phyloP scores from a whole-genome alignment of 2,329 filamentous ascomycete species.

The Pseudopyrenochaeta lycopersici region DNA sequence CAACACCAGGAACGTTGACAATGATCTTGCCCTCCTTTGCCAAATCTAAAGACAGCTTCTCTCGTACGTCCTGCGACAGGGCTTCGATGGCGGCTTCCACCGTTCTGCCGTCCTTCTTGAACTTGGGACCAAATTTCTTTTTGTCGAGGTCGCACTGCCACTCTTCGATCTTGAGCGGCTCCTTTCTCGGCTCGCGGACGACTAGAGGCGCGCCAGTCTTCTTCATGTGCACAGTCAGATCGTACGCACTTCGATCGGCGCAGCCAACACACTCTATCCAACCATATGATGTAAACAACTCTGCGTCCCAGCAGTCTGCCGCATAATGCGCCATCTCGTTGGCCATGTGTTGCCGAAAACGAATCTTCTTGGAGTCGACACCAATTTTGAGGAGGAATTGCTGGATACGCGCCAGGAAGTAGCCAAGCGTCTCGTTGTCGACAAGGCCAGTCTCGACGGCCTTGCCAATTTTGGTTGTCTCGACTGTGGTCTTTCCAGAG shows the following conservation, averaged over 20 bases:
- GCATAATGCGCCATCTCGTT: constrained; percentile 95
- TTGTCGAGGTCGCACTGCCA: constrained; percentile 89
- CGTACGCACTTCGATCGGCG: constrained; percentile 94
- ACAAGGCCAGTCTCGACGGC: constrained; percentile 84
- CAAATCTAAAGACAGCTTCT: constrained; percentile 79
- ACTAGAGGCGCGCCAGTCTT: constrained; percentile 87
- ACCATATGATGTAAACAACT: constrained; percentile 88
- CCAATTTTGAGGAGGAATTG: constrained; percentile 90
- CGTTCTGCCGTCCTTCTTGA: constrained; percentile 88
- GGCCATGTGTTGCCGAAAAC: constrained; percentile 96
- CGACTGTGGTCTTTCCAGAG: constrained; percentile 79
- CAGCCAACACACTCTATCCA: constrained; percentile 99
- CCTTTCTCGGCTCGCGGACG: constrained; percentile 81
- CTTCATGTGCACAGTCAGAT: constrained; percentile 90
- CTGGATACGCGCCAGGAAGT: constrained; percentile 94
- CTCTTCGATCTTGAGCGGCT: constrained; percentile 82
- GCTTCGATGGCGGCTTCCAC: constrained; percentile 82
- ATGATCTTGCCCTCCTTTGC: constrained; percentile 77
- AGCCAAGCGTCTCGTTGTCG: constrained; percentile 97
- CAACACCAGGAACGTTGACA: constrained; percentile 74
- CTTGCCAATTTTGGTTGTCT: constrained; percentile 80
- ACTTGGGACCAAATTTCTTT: constrained; percentile 94
- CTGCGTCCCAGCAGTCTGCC: constrained; percentile 96
- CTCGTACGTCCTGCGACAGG: constrained; percentile 81
- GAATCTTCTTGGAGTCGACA: constrained; percentile 84